Evolutionary conservation across 768 basidiomycete genomes (phyloP).

Genomic region (Tylopilus vinaceipallidus): DNA sequence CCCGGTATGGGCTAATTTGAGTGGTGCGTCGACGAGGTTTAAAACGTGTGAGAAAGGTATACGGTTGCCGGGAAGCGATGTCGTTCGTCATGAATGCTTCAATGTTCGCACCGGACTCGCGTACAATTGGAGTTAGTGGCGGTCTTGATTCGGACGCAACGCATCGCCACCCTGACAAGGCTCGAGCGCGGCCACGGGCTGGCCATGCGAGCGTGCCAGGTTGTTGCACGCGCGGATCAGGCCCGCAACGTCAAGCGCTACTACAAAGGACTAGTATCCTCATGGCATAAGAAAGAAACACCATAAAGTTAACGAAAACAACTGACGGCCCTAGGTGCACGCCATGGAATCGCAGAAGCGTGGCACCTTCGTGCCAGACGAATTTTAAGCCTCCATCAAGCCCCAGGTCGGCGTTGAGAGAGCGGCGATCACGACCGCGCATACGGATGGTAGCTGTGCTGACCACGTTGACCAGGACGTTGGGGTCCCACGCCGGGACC

Average conservation of each 20-base stretch:
- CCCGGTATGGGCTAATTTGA: neutral
- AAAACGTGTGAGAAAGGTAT: constrained; percentile 2
- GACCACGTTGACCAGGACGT: constrained; percentile 65
- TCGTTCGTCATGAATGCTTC: constrained; percentile 2
- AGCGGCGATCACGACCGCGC: constrained; percentile 48
- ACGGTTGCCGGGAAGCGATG: neutral
- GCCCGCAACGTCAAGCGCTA: neutral
- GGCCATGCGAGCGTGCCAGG: neutral
- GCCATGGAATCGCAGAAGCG: constrained; percentile 1
- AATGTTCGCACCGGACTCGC: neutral
- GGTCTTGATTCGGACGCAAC: neutral
- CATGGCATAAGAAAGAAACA: neutral
- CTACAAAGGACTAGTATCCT: constrained; percentile 2
- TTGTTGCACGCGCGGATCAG: no score
- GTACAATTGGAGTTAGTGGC: neutral
- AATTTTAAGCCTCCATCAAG: constrained; percentile 14
- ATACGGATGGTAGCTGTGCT: constrained; percentile 84
- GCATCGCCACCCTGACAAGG: constrained; percentile 3
- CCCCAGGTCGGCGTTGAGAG: neutral
- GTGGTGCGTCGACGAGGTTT: neutral
- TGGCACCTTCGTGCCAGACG: constrained; percentile 4
- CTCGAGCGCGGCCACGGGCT: neutral
- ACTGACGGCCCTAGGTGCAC: constrained; percentile 4
- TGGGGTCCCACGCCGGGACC: constrained; percentile 68
- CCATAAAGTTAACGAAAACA: constrained; percentile 18